These are phyloP conservation scores for Lepidium campestre DNA, from an alignment of 441 rosid species.

Conservation along the genomic window DNA sequence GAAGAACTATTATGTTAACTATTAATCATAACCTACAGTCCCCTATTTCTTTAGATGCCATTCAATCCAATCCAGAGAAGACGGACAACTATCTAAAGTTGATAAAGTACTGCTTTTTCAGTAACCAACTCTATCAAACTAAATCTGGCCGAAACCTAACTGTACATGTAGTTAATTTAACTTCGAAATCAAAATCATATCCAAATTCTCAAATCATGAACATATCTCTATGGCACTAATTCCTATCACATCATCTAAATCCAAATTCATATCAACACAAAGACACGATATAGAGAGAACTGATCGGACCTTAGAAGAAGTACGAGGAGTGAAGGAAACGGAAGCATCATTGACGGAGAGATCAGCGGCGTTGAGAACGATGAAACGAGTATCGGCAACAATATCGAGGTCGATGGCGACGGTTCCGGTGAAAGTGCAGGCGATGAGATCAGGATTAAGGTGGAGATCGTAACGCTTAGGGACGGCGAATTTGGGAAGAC, in stretches of 20 bases:
- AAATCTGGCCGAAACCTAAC: not conserved
- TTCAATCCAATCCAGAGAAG: not conserved
- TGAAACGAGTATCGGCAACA: constrained; percentile 50
- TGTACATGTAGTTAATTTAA: not conserved
- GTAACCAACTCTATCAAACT: not conserved
- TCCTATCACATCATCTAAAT: not conserved
- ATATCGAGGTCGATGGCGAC: constrained; percentile 59
- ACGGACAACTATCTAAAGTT: not conserved
- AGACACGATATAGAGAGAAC: not conserved
- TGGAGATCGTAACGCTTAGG: constrained; percentile 77
- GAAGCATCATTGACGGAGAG: constrained; percentile 44
- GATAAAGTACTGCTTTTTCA: not conserved
- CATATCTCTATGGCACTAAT: not conserved
- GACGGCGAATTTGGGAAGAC: constrained; percentile 76
- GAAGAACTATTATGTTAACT: not conserved
- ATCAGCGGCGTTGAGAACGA: constrained; percentile 94
- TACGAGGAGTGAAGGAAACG: constrained; percentile 40
- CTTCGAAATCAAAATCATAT: not conserved
- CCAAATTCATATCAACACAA: not conserved
- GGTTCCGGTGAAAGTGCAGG: constrained; percentile 68
- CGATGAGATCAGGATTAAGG: constrained; percentile 70
- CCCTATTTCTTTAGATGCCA: not conserved
- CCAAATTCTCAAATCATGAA: not conserved
- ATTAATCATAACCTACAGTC: not conserved
- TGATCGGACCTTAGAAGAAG: constrained; percentile 48